phyloP scores from a whole-genome alignment of 2,329 filamentous ascomycete species.

The Cercospora berteroae region DNA sequence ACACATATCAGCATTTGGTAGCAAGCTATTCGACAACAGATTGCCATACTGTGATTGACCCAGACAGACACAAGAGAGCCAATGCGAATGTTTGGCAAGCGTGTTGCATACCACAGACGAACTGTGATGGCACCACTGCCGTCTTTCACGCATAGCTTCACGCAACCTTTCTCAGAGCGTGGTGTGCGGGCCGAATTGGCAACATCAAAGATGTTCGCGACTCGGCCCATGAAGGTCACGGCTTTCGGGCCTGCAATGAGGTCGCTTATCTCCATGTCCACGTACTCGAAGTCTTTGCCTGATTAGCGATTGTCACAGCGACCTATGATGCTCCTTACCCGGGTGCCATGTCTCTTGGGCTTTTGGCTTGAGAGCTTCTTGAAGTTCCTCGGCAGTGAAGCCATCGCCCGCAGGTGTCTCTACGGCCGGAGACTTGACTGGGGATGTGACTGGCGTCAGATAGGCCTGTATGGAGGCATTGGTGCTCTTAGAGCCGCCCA shows the following conservation, averaged over 20 bases:
- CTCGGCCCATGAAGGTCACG: conserved; percentile 54
- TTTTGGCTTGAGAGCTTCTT: conserved; percentile 30
- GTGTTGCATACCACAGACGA: conserved; percentile 49
- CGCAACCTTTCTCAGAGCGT: conserved; percentile 50
- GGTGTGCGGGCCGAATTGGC: conserved; percentile 45
- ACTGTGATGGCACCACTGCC: conserved; percentile 56
- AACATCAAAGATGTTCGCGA: conserved; percentile 56
- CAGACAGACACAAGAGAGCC: conserved; percentile 58
- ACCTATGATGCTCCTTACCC: conserved; percentile 16
- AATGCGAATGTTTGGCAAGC: conserved; percentile 47
- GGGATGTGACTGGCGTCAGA: conserved; percentile 35
- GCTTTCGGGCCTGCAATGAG: conserved; percentile 52
- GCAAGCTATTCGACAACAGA: not conserved
- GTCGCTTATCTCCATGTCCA: conserved; percentile 47
- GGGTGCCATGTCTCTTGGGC: conserved; percentile 46
- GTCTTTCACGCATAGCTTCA: conserved; percentile 58
- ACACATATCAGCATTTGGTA: not conserved
- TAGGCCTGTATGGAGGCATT: conserved; percentile 46
- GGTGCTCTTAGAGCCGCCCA: conserved; percentile 10
- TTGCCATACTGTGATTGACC: conserved; percentile 48
- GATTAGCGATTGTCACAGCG: not conserved
- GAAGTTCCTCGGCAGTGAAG: conserved; percentile 51
- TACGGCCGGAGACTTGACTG: conserved; percentile 20
- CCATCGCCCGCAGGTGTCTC: conserved; percentile 45
- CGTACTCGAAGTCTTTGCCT: conserved; percentile 41